A percentile compares a stretch with the other conserved stretches of the same genome.
Evolutionary conservation across 1,284 basidiomycete genomes (phyloP).

Genomic region (Hypsizygus ulmarius): DNA sequence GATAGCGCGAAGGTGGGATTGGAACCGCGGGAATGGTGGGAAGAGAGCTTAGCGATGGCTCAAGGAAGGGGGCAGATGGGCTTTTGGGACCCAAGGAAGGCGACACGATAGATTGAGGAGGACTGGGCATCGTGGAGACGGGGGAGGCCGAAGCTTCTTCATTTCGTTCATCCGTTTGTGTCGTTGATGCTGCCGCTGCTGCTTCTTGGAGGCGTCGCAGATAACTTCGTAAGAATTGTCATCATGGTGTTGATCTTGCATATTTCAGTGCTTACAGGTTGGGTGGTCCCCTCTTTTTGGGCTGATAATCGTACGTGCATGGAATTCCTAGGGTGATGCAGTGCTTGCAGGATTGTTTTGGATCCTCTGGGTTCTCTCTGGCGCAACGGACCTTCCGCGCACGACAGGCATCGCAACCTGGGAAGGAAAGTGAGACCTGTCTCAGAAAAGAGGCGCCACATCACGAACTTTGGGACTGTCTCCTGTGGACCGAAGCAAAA

Average conservation of each 20-base stretch:
- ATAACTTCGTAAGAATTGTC: conserved; percentile 46
- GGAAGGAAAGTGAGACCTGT: conserved; percentile 18
- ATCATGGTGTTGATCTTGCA: not conserved
- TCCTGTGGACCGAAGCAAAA: conserved; percentile 45
- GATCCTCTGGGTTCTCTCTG: conserved; percentile 72
- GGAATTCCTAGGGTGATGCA: conserved; percentile 78
- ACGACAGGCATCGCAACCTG: conserved; percentile 82
- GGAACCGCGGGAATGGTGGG: conserved; percentile 41
- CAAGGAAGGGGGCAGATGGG: conserved; percentile 48
- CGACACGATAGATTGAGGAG: conserved; percentile 46
- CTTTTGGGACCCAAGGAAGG: conserved; percentile 43
- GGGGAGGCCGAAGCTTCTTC: conserved; percentile 49
- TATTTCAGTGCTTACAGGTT: conserved; percentile 61
- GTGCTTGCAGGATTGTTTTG: conserved; percentile 77
- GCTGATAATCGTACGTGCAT: conserved; percentile 89
- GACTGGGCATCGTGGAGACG: conserved; percentile 48
- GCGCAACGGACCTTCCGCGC: conserved; percentile 81
- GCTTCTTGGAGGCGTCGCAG: conserved; percentile 77
- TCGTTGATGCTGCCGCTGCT: conserved; percentile 57
- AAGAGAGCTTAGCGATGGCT: conserved; percentile 40
- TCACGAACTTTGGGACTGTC: conserved; percentile 70
- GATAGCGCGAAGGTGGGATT: conserved; percentile 65
- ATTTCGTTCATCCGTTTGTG: conserved; percentile 35
- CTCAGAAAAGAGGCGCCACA: conserved; percentile 14
- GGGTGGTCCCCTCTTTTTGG: conserved; percentile 87